These are phyloP conservation scores for Termitomyces sp. DNA, from an alignment of 768 basidiomycete genomes.

Conservation along the genomic window DNA sequence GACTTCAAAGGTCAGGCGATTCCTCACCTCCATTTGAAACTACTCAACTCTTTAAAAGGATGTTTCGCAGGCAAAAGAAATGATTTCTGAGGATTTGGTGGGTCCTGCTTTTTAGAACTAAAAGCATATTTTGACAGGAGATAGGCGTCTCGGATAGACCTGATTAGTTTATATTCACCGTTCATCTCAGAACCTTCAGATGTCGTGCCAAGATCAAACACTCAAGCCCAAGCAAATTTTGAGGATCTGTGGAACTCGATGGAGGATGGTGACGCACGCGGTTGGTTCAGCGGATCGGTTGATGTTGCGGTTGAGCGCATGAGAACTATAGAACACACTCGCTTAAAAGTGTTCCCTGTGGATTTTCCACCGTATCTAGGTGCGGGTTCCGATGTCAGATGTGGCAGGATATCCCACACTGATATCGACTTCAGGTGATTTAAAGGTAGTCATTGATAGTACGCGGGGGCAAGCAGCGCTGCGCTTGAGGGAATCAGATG, in stretches of 20 bases:
- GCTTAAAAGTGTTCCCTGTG: constrained; percentile 45
- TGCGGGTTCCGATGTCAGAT: constrained; percentile 18
- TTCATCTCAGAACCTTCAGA: constrained; percentile 44
- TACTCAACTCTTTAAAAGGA: not conserved
- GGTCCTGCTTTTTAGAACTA: not conserved
- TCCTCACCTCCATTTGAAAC: not conserved
- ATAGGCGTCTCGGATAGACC: constrained; percentile 38
- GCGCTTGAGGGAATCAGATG: constrained; percentile 57
- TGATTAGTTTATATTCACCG: constrained; percentile 73
- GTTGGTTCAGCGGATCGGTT: constrained; percentile 62
- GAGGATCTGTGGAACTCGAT: constrained; percentile 51
- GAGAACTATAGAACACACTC: constrained; percentile 35
- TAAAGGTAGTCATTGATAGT: constrained; percentile 43
- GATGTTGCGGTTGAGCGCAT: constrained; percentile 49
- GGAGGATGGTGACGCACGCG: constrained; percentile 42
- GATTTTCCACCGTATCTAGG: constrained; percentile 60
- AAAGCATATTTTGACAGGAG: not conserved
- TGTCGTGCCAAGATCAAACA: not conserved
- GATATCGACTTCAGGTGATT: constrained; percentile 43
- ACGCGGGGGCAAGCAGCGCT: constrained; percentile 29
- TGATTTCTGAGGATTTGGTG: constrained; percentile 16
- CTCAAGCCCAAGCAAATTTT: constrained; percentile 34
- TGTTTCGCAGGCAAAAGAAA: not conserved
- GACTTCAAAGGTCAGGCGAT: constrained; percentile 16
- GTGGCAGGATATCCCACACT: constrained; percentile 2